Percentiles rank a stretch among this genome's conserved stretches.
Conservation (phyloP, 208 protist species). For the Novymonas esmeraldas region DNA sequence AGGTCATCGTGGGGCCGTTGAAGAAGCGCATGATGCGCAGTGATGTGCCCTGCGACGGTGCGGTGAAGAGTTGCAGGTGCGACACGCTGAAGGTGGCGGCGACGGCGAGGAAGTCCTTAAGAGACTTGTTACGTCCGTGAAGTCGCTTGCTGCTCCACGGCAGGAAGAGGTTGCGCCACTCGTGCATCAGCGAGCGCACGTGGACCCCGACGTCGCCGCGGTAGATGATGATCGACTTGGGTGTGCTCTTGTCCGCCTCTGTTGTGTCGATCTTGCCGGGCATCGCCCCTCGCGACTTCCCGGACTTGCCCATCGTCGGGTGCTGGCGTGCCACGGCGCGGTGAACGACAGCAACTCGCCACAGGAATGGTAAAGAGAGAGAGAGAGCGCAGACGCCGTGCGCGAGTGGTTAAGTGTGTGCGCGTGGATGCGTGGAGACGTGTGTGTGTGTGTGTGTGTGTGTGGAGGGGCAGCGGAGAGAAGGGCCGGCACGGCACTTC, state of each 20-base stretch:
- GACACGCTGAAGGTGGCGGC: conserved; percentile 82
- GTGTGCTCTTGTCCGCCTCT: conserved; percentile 85
- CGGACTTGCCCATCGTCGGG: conserved; percentile 24
- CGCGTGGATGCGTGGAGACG: too few species aligned
- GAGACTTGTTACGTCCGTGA: conserved; percentile 87
- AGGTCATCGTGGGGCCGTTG: conserved; percentile 89
- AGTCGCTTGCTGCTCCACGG: conserved; percentile 91
- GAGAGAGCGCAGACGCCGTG: conserved; percentile 4
- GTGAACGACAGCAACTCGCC: too few species aligned
- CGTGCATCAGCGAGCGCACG: conserved; percentile 88
- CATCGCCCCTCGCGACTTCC: conserved; percentile 31
- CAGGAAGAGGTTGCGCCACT: conserved; percentile 91
- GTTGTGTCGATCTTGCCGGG: conserved; percentile 84
- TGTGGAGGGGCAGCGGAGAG: background rate
- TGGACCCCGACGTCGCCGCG: conserved; percentile 79
- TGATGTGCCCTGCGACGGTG: conserved; percentile 79
- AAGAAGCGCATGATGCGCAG: conserved; percentile 92
- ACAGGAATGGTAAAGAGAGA: background rate
- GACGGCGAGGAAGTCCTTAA: conserved; percentile 89
- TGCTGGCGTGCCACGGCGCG: too few species aligned
- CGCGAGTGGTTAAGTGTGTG: background rate
- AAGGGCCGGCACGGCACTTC: background rate
- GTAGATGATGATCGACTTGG: conserved; percentile 93
- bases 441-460: background rate
- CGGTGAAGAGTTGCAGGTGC: conserved; percentile 89